Evolutionary conservation across 1,139 yeast genomes (phyloP).

Genomic region (Magnusiomyces fungicola): DNA sequence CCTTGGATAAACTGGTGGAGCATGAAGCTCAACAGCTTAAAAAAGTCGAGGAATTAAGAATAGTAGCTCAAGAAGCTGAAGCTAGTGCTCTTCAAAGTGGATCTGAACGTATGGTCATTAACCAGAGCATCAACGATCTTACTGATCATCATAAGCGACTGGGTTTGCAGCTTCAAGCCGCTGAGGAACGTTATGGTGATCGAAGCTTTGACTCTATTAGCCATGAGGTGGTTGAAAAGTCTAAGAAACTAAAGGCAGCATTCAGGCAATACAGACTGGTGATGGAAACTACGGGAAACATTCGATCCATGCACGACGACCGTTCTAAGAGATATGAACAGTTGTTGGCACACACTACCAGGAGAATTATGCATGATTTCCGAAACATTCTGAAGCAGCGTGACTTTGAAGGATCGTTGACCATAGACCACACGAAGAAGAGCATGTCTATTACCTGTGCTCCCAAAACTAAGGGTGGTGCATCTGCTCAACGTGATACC

Average conservation of each 20-base stretch:
- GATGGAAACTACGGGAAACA: conserved; percentile 28
- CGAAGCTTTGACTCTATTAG: conserved; percentile 6
- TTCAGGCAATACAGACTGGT: conserved; percentile 35
- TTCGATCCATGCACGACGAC: conserved; percentile 18
- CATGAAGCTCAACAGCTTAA: not conserved
- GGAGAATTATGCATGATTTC: conserved; percentile 20
- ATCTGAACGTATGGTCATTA: not conserved
- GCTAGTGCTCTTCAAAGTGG: conserved; percentile 13
- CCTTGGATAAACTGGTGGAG: not conserved
- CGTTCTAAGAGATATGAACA: conserved; percentile 22
- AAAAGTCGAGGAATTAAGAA: not conserved
- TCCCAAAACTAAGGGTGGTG: conserved; percentile 45
- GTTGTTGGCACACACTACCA: conserved; percentile 17
- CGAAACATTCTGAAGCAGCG: conserved; percentile 35
- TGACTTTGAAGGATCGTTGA: conserved; percentile 67
- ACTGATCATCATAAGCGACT: not conserved
- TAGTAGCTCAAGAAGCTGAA: conserved; percentile 12
- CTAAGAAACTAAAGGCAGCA: conserved; percentile 25
- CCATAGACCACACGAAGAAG: conserved; percentile 51
- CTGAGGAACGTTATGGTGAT: not conserved
- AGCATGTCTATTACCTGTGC: conserved; percentile 25
- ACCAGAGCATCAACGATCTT: not conserved
- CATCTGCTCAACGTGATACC: conserved; percentile 56
- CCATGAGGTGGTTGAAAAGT: conserved; percentile 7
- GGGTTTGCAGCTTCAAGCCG: not conserved